Conservation (phyloP, 768 basidiomycete genomes). For the Trametes gibbosa region DNA sequence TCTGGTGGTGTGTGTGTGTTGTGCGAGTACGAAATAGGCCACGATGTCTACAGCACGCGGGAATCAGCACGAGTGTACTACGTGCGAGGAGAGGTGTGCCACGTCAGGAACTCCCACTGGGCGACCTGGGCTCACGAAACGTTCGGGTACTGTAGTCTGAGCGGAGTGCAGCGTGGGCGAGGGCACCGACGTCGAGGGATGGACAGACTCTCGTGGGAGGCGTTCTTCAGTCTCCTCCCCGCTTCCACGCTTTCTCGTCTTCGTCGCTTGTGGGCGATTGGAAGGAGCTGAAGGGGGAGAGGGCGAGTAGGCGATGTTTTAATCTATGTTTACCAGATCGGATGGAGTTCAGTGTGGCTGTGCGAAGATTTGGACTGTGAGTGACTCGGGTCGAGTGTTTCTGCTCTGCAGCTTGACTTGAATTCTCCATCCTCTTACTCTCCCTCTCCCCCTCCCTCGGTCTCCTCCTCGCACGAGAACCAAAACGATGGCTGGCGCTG, state of each 20-base stretch:
- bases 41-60: neutral
- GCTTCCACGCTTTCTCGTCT: too few species aligned
- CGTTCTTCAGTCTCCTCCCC: too few species aligned
- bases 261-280: too few species aligned
- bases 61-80: neutral
- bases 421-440: neutral
- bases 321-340: too few species aligned
- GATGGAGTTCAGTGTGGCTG: neutral
- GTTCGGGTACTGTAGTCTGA: neutral
- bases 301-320: neutral
- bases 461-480: neutral
- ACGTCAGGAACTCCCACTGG: constrained; percentile 4
- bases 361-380: neutral
- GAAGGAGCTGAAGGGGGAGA: too few species aligned
- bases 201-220: neutral
- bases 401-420: too few species aligned
- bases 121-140: neutral
- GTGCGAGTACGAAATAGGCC: neutral
- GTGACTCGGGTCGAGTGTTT: neutral
- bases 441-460: neutral
- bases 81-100: neutral
- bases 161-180: neutral
- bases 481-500: constrained; percentile 6
- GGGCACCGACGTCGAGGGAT: neutral
- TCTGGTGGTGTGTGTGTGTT: neutral